Percentiles rank a stretch among this genome's conserved stretches.
Evolutionary conservation across 768 basidiomycete species (phyloP).

Genomic region (Lactarius hatsudake): DNA sequence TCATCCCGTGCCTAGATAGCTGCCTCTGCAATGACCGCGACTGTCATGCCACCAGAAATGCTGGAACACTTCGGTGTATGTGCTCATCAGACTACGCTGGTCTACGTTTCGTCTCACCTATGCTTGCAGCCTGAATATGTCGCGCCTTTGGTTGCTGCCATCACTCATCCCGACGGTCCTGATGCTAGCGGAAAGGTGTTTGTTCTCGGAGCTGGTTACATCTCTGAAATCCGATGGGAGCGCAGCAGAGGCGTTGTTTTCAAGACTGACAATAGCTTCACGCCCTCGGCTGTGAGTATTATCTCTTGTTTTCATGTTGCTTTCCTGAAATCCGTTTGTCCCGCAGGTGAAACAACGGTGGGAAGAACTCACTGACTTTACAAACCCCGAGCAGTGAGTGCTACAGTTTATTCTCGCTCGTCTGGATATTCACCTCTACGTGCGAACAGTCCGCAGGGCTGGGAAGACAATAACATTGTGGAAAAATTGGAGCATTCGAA

Average conservation of each 20-base stretch:
- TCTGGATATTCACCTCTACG: conserved; percentile 17
- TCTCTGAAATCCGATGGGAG: conserved; percentile 93
- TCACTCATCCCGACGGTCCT: conserved; percentile 81
- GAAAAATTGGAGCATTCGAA: conserved; percentile 65
- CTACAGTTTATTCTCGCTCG: not conserved
- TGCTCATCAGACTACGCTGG: not conserved
- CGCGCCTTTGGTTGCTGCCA: conserved; percentile 85
- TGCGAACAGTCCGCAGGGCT: conserved; percentile 53
- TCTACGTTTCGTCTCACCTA: not conserved
- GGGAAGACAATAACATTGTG: conserved; percentile 59
- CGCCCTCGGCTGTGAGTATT: conserved; percentile 80
- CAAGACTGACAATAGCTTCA: conserved; percentile 87
- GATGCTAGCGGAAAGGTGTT: conserved; percentile 81
- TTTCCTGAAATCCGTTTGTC: conserved; percentile 1
- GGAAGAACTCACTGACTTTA: conserved; percentile 79
- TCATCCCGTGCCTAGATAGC: conserved; percentile 57
- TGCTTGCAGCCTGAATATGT: conserved; percentile 75
- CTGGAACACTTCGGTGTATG: conserved; percentile 77
- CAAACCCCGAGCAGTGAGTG: conserved; percentile 62
- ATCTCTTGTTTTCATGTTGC: not conserved
- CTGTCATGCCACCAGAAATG: conserved; percentile 92
- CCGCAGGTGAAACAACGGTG: conserved; percentile 77
- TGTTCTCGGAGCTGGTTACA: conserved; percentile 90
- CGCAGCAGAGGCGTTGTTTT: conserved; percentile 83
- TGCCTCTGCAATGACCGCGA: conserved; percentile 96